Evolutionary conservation across 2,329 filamentous ascomycete genomes (phyloP), one percentile per base, ranked within the genome.

Genomic region (Stagonosporopsis cucurbitacearum): DNA sequence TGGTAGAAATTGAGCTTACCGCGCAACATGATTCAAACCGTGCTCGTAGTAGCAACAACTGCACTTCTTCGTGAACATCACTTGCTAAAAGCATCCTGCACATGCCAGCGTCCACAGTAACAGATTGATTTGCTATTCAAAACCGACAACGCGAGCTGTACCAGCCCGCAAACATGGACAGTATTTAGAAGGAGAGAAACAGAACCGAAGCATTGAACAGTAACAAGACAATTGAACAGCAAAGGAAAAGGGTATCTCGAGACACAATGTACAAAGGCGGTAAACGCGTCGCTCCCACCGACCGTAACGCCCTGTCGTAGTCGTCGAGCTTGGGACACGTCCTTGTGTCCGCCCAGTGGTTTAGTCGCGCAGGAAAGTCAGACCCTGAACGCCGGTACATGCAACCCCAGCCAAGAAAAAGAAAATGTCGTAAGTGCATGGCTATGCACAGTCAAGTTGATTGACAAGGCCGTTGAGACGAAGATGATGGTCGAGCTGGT

Each of bases 251-350:
- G 53, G 51, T 57, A 57, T 57, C 54, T 51, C 54, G 54, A 57
- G 48, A 57, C 54, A 57, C 40, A 46, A 51, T 48, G 28, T 28
- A 57, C 43, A 51, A 57, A 45, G 54, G 42, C 54, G 48, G 51
- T 37, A 44, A 57, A 57, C 54, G 54, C 48, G 54, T 57, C 54
- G 54, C 54, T 52, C 54, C 48, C 54, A 57, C 54, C 54, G 54
- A 57, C 54, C 54, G 54, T 48, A 57, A 57, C 54, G 54, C 54
- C 53, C 54, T 52, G 54, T 57, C 54, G 48, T 57, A 57, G 54
- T 52, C 54, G 54, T 57, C 53, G 53, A 55, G 53, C 52, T 55
- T 50, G 23, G 42, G 46, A 40, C 52, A 55, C 35, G 25, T 4
- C 13, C 13, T 44, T 44, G 15, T 52, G 42, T 36, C 52, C 52